phyloP scores from a whole-genome alignment of 257 asterid genomes.

The Solanum microdontum region DNA sequence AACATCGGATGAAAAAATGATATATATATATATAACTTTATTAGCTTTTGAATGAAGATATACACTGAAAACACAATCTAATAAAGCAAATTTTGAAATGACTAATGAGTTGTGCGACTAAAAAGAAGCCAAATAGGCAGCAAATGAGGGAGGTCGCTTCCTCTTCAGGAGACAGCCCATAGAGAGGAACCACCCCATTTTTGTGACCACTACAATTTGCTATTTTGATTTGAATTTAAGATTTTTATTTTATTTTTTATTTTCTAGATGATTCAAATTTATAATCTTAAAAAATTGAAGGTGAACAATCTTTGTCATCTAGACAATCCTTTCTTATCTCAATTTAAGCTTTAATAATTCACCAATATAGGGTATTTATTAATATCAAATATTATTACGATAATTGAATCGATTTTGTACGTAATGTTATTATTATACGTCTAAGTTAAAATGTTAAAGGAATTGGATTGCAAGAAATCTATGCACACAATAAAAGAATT shows the following conservation, averaged over 20 bases:
- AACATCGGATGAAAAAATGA: too few species aligned
- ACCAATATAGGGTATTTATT: not conserved
- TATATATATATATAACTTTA: not conserved
- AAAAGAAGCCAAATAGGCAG: not conserved
- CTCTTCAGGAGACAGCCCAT: not conserved
- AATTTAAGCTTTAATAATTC: not conserved
- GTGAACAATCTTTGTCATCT: not conserved
- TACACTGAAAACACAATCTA: not conserved
- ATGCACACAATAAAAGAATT: not conserved
- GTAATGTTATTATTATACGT: not conserved
- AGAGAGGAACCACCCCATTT: not conserved
- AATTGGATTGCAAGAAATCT: too few species aligned
- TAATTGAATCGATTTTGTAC: not conserved
- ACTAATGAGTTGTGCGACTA: not conserved
- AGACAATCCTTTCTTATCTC: too few species aligned
- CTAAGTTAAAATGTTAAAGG: not conserved
- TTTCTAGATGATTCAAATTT: not conserved
- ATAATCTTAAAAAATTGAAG: too few species aligned
- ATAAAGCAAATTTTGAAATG: not conserved
- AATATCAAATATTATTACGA: too few species aligned
- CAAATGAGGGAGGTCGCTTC: not conserved
- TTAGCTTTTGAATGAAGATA: not conserved
- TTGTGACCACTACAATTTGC: not conserved
- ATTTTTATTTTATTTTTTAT: not conserved
- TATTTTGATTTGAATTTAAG: not conserved